phyloP scores from a whole-genome alignment of 148 eudicot species.

The Vaccinium darrowii region DNA sequence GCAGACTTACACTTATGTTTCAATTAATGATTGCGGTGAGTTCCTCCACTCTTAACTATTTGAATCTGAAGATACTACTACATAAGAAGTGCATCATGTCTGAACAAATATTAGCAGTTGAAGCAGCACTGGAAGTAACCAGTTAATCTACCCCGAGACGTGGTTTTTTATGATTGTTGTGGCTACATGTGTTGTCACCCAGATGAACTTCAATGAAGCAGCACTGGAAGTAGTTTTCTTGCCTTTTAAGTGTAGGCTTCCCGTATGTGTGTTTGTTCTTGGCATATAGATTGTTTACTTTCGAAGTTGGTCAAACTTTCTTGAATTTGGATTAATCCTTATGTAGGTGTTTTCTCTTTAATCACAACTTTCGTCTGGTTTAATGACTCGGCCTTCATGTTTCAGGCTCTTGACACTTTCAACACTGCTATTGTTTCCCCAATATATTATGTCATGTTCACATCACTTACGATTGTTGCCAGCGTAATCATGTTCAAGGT shows the following conservation, averaged over 20 bases:
- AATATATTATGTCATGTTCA: conserved; percentile 67
- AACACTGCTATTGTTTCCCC: conserved; percentile 64
- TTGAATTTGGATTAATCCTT: background rate
- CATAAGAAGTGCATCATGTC: background rate
- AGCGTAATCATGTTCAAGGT: conserved; percentile 73
- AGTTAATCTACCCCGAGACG: too few species aligned
- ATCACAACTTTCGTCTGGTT: background rate
- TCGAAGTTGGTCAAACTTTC: background rate
- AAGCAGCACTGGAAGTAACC: too few species aligned
- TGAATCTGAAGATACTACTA: background rate
- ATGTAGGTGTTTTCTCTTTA: too few species aligned
- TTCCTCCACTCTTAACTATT: background rate
- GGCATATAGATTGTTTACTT: background rate
- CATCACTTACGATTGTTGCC: conserved; percentile 61
- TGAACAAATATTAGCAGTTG: too few species aligned
- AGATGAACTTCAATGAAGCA: too few species aligned
- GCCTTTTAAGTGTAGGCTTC: background rate
- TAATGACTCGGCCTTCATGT: background rate
- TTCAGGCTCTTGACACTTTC: conserved; percentile 71
- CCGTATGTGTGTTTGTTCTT: conserved; percentile 1
- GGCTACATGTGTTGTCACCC: too few species aligned
- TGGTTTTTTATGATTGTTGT: too few species aligned
- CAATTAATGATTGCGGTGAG: background rate
- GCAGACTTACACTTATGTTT: background rate
- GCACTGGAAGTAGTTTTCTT: background rate